Base-by-base conservation (phyloP, 1,284 basidiomycete species). In the Cryptococcus floricola region DNA sequence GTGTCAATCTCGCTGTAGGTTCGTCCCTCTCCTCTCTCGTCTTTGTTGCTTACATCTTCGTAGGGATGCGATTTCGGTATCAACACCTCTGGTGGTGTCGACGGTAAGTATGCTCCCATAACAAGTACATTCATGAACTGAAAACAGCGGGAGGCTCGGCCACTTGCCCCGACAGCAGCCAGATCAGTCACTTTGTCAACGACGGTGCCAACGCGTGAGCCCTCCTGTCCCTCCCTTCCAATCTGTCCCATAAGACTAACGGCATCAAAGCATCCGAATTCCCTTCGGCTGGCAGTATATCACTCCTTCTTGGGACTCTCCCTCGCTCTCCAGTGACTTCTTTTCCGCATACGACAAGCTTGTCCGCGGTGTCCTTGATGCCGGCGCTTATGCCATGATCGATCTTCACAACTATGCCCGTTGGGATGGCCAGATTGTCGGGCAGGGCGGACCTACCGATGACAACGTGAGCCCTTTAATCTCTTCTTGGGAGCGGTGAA, bases 221-320 rank as follows among this genome's bases (percentile, higher is more conserved):
- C 2, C 23, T 23, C 23, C 23, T 23, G 23, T 7, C n/a, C 5
- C 13, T 34, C 25, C 7, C 48, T 41, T 9, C 3, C 41, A 4
- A 13, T 52, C 9, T 13, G 37, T 23, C 23, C 23, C 23, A 23
- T 23, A 1, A 23, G 23, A 23, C 49, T 52, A 18, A 52, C 44
- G 5, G 16, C 41, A 13, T 47, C 64, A 61, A 50, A 64, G 66
- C 49, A 69, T 77, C 66, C 73, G 77, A 25, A 63, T 78, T 14
- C 77, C 82, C 4, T 79, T 84, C 23, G 79, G 79, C 2, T 85
- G 83, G 83, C 82, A 83, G 65, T 72, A 82, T 58, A 80, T 83
- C 76, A 81, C 83, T 23, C 23, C 23, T 23, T 23, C 18, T 80
- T 23, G 23, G 23, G 23, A 23, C 23, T 23, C 23, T 23, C 23